A percentile compares a stretch with the other conserved stretches of the same genome.
phyloP scores from a whole-genome alignment of 257 asterid species.

The Verbascum thapsus region DNA sequence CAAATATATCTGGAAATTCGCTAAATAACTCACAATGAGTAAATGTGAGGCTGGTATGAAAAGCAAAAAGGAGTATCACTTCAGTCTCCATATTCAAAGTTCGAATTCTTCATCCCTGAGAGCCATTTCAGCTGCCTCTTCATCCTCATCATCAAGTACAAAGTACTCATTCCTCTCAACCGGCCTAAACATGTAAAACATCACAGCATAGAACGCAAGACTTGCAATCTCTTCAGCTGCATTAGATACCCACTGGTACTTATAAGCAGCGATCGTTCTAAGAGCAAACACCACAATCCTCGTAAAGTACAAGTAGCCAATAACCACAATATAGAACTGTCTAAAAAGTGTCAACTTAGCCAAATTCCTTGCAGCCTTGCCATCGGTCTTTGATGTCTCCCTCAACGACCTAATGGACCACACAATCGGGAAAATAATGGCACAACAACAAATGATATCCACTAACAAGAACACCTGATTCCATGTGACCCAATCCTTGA shows the following conservation, averaged over 20 bases:
- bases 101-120: constrained; percentile 89
- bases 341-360: constrained; percentile 88
- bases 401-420: constrained; percentile 96
- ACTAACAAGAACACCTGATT: constrained; percentile 87
- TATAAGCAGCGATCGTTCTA: constrained; percentile 81
- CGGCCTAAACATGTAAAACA: constrained; percentile 98
- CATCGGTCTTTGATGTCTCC: constrained; percentile 96
- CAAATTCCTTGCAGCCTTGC: constrained; percentile 96
- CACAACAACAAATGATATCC: constrained; percentile 90
- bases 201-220: constrained; percentile 72
- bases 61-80: constrained; percentile 34
- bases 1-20: constrained; percentile 36
- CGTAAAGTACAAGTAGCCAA: constrained; percentile 91
- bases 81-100: constrained; percentile 56
- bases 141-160: constrained; percentile 87
- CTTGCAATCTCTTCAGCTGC: constrained; percentile 94
- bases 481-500: constrained; percentile 94
- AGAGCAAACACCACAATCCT: constrained; percentile 95
- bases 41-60: constrained; percentile 31
- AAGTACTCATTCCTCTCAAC: constrained; percentile 86
- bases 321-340: constrained; percentile 92
- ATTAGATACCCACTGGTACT: constrained; percentile 93
- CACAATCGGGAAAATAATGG: constrained; percentile 90
- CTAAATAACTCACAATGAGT: constrained; percentile 41
- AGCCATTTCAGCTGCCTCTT: constrained; percentile 89